Conservation (phyloP, 306 rosid genomes). For the Acacia melanoxylon region DNA sequence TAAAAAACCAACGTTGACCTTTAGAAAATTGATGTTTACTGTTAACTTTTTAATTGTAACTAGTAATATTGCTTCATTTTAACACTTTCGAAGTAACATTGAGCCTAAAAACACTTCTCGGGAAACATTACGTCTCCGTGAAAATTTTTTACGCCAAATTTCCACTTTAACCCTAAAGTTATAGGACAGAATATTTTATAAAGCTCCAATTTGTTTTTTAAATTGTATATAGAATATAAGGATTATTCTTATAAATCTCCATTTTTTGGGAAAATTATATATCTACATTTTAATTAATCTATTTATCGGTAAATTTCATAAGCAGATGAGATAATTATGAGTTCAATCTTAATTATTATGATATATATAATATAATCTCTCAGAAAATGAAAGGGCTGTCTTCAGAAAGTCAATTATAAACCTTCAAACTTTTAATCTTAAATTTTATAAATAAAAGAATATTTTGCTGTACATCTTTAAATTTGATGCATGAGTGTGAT, state of each 20-base stretch:
- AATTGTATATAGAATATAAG: background rate
- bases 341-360: background rate
- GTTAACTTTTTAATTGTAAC: too few species aligned
- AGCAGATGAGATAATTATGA: background rate
- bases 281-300: background rate
- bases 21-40: too few species aligned
- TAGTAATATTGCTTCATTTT: too few species aligned
- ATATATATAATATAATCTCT: background rate
- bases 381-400: background rate
- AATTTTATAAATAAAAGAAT: background rate
- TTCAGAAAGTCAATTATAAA: too few species aligned
- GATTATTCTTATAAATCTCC: background rate
- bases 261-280: too few species aligned
- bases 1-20: too few species aligned
- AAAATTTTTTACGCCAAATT: too few species aligned
- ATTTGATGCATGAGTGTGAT: background rate
- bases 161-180: too few species aligned
- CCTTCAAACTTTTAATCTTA: background rate
- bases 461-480: background rate
- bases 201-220: background rate
- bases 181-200: background rate
- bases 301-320: background rate
- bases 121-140: too few species aligned
- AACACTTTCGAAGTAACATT: too few species aligned
- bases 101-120: too few species aligned